These are phyloP conservation scores for Nymphaea colorata DNA, from an alignment of 164 flowering plant species.

Conservation along the genomic window DNA sequence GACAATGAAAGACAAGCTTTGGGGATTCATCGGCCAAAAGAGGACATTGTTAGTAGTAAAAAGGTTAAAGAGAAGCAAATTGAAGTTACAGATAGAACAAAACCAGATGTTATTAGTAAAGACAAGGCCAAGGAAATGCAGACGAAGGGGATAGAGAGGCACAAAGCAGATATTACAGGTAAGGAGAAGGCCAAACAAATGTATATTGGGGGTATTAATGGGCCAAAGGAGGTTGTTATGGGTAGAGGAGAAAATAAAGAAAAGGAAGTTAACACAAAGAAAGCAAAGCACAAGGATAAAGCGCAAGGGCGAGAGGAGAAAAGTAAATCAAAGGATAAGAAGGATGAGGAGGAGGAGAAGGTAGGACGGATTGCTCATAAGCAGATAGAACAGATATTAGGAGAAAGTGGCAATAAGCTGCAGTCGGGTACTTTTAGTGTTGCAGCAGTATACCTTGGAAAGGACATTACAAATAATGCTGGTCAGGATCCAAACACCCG, in stretches of 20 bases:
- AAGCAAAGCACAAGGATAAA: conserved; percentile 14
- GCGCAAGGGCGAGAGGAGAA: conserved; percentile 19
- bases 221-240: neutral
- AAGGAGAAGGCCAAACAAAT: too few species aligned
- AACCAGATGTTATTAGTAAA: neutral
- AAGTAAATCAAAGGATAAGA: conserved; percentile 16
- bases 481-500: conserved; percentile 10
- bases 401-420: neutral
- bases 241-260: neutral
- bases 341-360: conserved; percentile 31
- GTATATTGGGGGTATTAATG: neutral
- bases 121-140: neutral
- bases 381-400: neutral
- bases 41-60: neutral
- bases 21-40: neutral
- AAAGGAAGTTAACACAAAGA: conserved; percentile 15
- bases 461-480: neutral
- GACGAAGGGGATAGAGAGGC: too few species aligned
- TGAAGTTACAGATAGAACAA: neutral
- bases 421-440: neutral
- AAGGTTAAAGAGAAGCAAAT: neutral
- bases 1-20: neutral
- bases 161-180: neutral
- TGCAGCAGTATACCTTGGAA: neutral
- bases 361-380: conserved; percentile 2